Evolutionary conservation across 2,329 filamentous ascomycete genomes (phyloP).

Genomic region (Colletotrichum eremochloae): DNA sequence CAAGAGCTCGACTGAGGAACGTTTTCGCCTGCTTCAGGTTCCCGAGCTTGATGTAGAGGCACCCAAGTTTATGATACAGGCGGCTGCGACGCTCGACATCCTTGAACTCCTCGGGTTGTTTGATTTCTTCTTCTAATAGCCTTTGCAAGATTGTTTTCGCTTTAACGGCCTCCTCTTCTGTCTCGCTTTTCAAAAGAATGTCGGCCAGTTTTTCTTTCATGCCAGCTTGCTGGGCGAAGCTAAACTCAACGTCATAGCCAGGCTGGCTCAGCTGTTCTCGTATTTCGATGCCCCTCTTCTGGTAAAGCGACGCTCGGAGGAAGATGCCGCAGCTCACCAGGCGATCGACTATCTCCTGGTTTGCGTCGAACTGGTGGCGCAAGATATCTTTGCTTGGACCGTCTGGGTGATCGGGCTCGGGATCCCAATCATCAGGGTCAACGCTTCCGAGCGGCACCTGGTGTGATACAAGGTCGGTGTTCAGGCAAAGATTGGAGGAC

Average conservation of each 20-base stretch:
- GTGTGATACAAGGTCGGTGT: not conserved
- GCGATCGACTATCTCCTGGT: slow-evolving; percentile 45
- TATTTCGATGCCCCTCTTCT: slow-evolving; percentile 45
- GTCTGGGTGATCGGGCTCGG: slow-evolving; percentile 45
- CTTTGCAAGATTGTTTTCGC: slow-evolving; percentile 44
- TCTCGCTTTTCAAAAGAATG: slow-evolving; percentile 46
- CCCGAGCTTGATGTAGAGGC: slow-evolving; percentile 43
- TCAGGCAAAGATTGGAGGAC: slow-evolving; percentile 3
- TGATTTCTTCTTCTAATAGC: slow-evolving; percentile 43
- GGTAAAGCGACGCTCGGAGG: slow-evolving; percentile 45
- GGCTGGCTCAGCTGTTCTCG: slow-evolving; percentile 43
- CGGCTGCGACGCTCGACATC: slow-evolving; percentile 38
- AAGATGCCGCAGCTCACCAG: slow-evolving; percentile 45
- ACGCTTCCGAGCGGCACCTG: slow-evolving; percentile 1
- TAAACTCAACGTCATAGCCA: slow-evolving; percentile 28
- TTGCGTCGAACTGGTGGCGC: slow-evolving; percentile 43
- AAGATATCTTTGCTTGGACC: slow-evolving; percentile 45
- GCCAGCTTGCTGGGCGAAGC: slow-evolving; percentile 36
- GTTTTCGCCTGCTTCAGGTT: slow-evolving; percentile 43
- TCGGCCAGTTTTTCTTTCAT: slow-evolving; percentile 49
- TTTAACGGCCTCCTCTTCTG: slow-evolving; percentile 41
- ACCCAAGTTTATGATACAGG: slow-evolving; percentile 49
- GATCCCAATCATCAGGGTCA: slow-evolving; percentile 44
- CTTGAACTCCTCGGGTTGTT: slow-evolving; percentile 39
- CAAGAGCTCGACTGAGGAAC: slow-evolving; percentile 45